Evolutionary conservation across 148 eudicot species (phyloP).

Genomic region (Rhododendron vialii): DNA sequence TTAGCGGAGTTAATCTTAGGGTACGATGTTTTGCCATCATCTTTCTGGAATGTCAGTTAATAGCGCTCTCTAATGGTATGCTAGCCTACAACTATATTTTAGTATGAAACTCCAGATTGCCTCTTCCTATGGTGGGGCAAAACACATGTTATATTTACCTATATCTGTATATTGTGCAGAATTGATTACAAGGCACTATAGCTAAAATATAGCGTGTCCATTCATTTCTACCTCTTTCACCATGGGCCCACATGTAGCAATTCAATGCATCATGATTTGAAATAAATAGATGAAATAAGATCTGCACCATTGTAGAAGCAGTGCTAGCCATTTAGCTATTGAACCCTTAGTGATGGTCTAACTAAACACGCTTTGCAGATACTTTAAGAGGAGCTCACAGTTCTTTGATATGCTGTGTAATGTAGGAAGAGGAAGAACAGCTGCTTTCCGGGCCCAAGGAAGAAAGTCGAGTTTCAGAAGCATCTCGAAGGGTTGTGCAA

Average conservation of each 20-base stretch:
- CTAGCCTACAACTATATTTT: neutral
- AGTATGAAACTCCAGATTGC: neutral
- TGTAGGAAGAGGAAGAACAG: constrained; percentile 95
- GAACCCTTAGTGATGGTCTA: neutral
- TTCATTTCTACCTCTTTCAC: neutral
- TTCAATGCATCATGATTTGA: neutral
- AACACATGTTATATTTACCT: neutral
- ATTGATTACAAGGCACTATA: neutral
- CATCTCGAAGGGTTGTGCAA: constrained; percentile 87
- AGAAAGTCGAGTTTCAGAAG: constrained; percentile 83
- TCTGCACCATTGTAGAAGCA: neutral
- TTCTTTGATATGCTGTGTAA: neutral
- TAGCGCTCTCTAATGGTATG: neutral
- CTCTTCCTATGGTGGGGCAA: neutral
- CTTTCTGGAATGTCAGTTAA: neutral
- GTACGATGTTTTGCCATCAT: constrained; percentile 31
- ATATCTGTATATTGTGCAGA: neutral
- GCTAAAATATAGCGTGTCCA: neutral
- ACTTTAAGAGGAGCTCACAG: neutral
- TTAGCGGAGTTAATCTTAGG: constrained; percentile 93
- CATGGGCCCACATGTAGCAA: neutral
- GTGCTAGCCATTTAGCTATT: neutral
- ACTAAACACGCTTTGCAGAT: neutral
- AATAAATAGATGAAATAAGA: neutral
- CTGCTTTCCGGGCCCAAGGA: constrained; percentile 83